Evolutionary conservation across 2,329 filamentous ascomycete genomes (phyloP).

Genomic region (Ophiostoma sp.): DNA sequence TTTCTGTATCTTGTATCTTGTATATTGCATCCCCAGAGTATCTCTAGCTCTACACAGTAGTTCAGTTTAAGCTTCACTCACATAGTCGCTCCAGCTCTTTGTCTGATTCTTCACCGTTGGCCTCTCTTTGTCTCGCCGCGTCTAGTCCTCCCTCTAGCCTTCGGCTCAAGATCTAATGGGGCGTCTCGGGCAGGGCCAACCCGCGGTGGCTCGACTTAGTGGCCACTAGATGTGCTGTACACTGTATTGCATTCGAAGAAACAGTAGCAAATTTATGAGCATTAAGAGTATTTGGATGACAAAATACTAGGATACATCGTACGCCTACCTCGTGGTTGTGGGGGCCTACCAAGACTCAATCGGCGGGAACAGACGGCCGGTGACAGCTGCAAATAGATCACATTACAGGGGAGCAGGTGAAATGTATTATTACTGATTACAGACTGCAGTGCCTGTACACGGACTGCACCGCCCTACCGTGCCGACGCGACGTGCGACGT

Average conservation of each 20-base stretch:
- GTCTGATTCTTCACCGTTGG: slow-evolving; percentile 8
- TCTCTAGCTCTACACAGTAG: no score
- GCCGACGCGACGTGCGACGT: neutral
- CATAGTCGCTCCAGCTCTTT: neutral
- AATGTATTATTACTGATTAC: no score
- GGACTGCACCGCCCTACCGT: neutral
- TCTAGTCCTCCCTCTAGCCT: neutral
- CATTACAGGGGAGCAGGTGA: neutral
- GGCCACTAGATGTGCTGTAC: neutral
- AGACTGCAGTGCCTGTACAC: neutral
- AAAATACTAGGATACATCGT: no score
- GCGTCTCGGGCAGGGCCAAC: slow-evolving; percentile 11
- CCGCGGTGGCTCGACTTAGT: slow-evolving; percentile 2
- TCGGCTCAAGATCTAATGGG: neutral
- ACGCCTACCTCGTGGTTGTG: neutral
- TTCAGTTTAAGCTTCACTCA: no score
- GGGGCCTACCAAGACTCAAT: neutral
- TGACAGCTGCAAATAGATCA: neutral
- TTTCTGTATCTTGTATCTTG: no score
- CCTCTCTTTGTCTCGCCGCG: slow-evolving; percentile 6
- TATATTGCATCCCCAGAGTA: neutral
- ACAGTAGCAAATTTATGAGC: no score
- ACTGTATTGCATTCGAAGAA: neutral
- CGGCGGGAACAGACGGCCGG: neutral
- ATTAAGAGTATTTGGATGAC: no score